Evolutionary conservation across 768 basidiomycete genomes (phyloP), one percentile per base, ranked within the genome.

Genomic region (Pleurotus cornucopiae): DNA sequence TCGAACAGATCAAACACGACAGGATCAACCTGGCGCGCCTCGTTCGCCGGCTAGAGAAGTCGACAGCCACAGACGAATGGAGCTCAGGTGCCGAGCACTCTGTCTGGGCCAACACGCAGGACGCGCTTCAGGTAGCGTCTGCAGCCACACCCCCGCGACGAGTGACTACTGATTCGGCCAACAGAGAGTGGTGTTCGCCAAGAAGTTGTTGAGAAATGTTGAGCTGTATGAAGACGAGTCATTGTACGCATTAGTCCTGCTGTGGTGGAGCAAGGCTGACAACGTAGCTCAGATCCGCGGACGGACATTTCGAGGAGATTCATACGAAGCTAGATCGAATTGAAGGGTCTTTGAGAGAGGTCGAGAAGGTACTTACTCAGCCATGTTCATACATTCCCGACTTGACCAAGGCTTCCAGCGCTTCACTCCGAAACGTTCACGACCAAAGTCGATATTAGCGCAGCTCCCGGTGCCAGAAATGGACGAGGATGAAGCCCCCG

Each of bases 11-110:
- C 13, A 23, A 49, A 9, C 88, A 88, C 57, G 85, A 91, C 71
- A 78, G 81, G 60, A 80, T 91, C 11, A 91, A 91, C 67, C 73
- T 91, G 6, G 69, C 71, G 7, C 77, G 86, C 48, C 76, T 91
- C 5, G 67, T 90, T 4, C 74, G 77, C 44, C 67, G 83, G 55
- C 76, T 91, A 0, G 86, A 90, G 56, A 81, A 79, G 62, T 74
- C 78, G 7, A 68, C 80, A 0, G 69, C 60, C 56, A 74, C 52
- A 70, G 75, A 75, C 43, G 67, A 69, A 54, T 77, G 72, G 75
- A 64, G 67, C 52, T 62, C 64, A n/a, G 57, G 49, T 18, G 49
- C 57, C 2, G 59, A 61, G 34, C 63, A 65, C 14, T 63, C 69
- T 9, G 68, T 72, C 0, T 86, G 83, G 84, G 71, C 88, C 30